Percentiles rank a stretch among this genome's conserved stretches.
These are phyloP conservation scores for Tritrichomonas foetus DNA, from an alignment of 208 protist genomes.

Conservation along the genomic window DNA sequence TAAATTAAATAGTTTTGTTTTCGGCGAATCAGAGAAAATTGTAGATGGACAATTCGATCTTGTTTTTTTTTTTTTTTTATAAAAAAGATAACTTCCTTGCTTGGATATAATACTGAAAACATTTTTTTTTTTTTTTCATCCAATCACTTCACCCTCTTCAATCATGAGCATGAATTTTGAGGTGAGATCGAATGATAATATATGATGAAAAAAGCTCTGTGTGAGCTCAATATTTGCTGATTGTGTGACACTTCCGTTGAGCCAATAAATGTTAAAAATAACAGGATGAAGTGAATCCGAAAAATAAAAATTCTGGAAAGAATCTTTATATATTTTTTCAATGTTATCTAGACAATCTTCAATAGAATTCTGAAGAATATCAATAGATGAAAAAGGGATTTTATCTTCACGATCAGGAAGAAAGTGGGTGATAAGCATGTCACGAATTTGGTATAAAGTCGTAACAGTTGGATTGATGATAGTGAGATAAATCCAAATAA, in stretches of 20 bases:
- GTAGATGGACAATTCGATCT: neutral
- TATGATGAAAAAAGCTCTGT: neutral
- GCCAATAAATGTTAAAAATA: neutral
- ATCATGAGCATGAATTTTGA: neutral
- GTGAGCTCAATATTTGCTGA: neutral
- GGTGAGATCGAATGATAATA: neutral
- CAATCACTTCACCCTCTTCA: neutral
- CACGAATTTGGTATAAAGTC: neutral
- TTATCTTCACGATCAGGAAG: neutral
- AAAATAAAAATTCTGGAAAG: neutral
- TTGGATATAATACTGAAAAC: neutral
- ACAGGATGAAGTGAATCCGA: neutral
- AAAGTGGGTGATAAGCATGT: neutral
- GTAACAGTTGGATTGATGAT: neutral
- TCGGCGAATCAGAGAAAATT: neutral
- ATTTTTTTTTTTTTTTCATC: neutral
- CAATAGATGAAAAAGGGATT: neutral
- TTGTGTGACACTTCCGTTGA: neutral
- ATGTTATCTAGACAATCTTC: neutral
- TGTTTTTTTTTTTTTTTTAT: neutral
- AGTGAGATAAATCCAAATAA: neutral
- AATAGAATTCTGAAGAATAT: neutral
- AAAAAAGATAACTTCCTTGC: neutral
- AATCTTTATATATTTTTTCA: neutral
- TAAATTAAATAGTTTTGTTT: neutral